phyloP scores from a whole-genome alignment of 2,329 filamentous ascomycete genomes.

The Botrytis deweyae region DNA sequence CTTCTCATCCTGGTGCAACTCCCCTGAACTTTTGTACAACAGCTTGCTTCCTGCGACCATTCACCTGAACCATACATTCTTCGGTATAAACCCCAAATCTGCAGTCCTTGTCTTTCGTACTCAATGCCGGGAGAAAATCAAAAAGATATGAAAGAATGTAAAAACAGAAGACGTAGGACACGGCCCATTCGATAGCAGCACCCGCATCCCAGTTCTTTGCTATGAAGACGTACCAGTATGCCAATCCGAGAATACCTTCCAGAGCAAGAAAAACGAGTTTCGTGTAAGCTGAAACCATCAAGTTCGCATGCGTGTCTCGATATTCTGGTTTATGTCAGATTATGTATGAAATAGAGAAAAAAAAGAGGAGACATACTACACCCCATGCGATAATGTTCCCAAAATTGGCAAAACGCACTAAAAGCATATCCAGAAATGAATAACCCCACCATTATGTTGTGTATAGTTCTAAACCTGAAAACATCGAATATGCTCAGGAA shows the following conservation, averaged over 20 bases:
- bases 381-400: constrained; percentile 84
- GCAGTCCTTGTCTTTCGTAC: constrained; percentile 12
- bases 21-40: not conserved
- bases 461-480: constrained; percentile 60
- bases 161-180: constrained; percentile 80
- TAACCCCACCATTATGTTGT: constrained; percentile 74
- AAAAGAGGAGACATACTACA: constrained; percentile 50
- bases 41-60: not conserved
- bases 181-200: constrained; percentile 74
- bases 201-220: constrained; percentile 63
- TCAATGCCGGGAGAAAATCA: constrained; percentile 72
- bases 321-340: constrained; percentile 13
- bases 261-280: constrained; percentile 73
- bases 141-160: constrained; percentile 84
- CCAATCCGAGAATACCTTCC: constrained; percentile 79
- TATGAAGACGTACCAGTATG: constrained; percentile 74
- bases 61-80: constrained; percentile 8
- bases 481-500: constrained; percentile 86
- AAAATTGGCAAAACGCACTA: constrained; percentile 82
- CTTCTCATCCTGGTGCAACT: not conserved
- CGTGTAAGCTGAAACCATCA: constrained; percentile 66
- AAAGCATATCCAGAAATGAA: constrained; percentile 86
- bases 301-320: constrained; percentile 12
- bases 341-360: not conserved
- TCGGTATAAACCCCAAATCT: constrained; percentile 13